Conservation (phyloP, 2,329 filamentous ascomycete genomes). For the Rhynchosporium secalis region DNA sequence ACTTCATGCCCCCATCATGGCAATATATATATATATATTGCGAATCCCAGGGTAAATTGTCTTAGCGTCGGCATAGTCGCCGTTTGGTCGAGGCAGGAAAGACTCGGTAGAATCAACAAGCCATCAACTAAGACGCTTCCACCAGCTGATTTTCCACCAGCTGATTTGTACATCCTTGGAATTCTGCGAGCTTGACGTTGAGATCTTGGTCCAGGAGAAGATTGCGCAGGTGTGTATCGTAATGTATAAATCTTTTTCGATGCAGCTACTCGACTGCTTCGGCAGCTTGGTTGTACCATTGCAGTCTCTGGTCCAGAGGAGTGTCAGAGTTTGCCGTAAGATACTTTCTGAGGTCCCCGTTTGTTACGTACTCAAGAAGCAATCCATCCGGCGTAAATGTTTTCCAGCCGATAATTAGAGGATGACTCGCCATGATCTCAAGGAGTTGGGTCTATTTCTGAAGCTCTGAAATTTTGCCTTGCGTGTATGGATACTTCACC, state of each 20-base stretch:
- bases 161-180: constrained; percentile 18
- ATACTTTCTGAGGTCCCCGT: no score
- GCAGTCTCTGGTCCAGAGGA: no score
- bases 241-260: constrained; percentile 1
- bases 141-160: constrained; percentile 19
- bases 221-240: constrained; percentile 15
- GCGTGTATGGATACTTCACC: no score
- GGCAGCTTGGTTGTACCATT: constrained; percentile 10
- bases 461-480: no score
- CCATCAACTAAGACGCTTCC: constrained; percentile 11
- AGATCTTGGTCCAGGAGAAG: constrained; percentile 22
- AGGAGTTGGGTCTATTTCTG: no score
- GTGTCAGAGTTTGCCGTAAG: no score
- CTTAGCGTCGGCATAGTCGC: constrained; percentile 25
- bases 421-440: no score
- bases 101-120: constrained; percentile 29
- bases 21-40: constrained; percentile 32
- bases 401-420: no score
- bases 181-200: constrained; percentile 25
- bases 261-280: constrained; percentile 16
- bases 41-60: constrained; percentile 34
- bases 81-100: constrained; percentile 29
- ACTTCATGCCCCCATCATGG: constrained; percentile 26
- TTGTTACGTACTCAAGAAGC: no score
- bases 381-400: no score